Evolutionary conservation across 305 asterid species (phyloP).

Genomic region (Andrographis paniculata): DNA sequence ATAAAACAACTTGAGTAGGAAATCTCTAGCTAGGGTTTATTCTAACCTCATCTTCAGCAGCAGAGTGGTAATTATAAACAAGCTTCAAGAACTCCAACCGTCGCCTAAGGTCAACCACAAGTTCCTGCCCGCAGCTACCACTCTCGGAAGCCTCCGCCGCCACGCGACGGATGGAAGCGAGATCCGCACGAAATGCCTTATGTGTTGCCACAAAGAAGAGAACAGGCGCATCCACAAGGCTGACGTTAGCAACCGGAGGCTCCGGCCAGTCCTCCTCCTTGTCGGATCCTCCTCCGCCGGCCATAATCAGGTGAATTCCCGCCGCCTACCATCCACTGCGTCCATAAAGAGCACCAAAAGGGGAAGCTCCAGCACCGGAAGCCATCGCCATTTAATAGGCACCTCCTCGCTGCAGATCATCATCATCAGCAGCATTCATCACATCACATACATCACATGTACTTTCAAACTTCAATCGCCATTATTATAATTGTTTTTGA

Average conservation of each 20-base stretch:
- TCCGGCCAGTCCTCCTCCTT: conserved; percentile 49
- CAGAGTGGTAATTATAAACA: conserved; percentile 59
- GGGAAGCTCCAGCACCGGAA: no score
- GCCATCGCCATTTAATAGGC: no score
- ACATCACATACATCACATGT: no score
- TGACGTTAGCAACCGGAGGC: conserved; percentile 37
- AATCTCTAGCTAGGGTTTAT: not conserved
- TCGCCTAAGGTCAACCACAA: conserved; percentile 38
- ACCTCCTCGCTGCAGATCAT: no score
- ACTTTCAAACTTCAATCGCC: no score
- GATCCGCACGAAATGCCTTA: conserved; percentile 63
- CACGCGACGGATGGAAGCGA: conserved; percentile 37
- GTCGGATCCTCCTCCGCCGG: conserved; percentile 34
- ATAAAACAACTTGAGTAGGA: not conserved
- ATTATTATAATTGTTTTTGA: no score
- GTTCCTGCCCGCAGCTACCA: conserved; percentile 23
- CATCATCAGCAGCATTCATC: no score
- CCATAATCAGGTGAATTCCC: conserved; percentile 27
- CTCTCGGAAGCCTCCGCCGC: conserved; percentile 24
- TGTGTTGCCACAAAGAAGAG: conserved; percentile 68
- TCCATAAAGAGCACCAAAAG: no score
- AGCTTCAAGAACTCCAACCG: conserved; percentile 68
- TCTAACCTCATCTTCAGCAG: conserved; percentile 88
- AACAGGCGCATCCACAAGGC: conserved; percentile 63
- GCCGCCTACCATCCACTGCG: no score